Base-by-base conservation (phyloP, 2,329 filamentous ascomycete species). In the Trichophyton mentagrophytes region DNA sequence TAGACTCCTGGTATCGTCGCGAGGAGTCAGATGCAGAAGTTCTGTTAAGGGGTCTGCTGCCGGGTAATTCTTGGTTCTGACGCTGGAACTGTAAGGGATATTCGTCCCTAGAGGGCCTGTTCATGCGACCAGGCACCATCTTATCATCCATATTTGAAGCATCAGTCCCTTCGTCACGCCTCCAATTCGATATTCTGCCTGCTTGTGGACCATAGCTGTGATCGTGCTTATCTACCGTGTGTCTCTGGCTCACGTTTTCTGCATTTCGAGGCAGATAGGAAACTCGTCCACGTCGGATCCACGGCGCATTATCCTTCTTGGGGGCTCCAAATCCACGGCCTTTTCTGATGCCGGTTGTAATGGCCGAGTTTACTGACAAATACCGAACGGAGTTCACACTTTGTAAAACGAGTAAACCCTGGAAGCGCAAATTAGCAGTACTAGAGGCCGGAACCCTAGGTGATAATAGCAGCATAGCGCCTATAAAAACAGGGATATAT, bases 321-420 rank as follows among this genome's bases (percentile, higher is more conserved):
- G 9, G 25, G 25, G 30, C 15, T 15, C 27, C 13, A 15, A 55
- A 55, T 33, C n/a, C 49, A 17, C 27, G 49, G 27, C 49, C 49
- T 72, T 70, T 75, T 68, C 84, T 82, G 60, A 89, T 77, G 13
- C 87, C 87, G 53, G 80, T 78, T 65, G 84, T 82, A 67, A 90
- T 90, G 49, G 86, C 86, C 8, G 86, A 87, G 62, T 78, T 81
- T 46, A 89, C 78, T 47, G 84, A 85, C 22, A 81, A 80, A 68
- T 75, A 68, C 62, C 79, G 78, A 38, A 68, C 13, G 33, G 20
- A 22, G 27, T 42, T 57, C 17, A 25, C 22, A 11, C 33, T 33
- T 20, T 22, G 30, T 15, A n/a, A 42, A 17, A n/a, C 22, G 4
- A 42, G 17, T 13, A 42, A 17, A 13, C 17, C 36, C 17, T 25